Percentiles rank a stretch among this genome's conserved stretches.
Evolutionary conservation across 75 land plant species (phyloP).

Genomic region (Cunninghamia lanceolata): DNA sequence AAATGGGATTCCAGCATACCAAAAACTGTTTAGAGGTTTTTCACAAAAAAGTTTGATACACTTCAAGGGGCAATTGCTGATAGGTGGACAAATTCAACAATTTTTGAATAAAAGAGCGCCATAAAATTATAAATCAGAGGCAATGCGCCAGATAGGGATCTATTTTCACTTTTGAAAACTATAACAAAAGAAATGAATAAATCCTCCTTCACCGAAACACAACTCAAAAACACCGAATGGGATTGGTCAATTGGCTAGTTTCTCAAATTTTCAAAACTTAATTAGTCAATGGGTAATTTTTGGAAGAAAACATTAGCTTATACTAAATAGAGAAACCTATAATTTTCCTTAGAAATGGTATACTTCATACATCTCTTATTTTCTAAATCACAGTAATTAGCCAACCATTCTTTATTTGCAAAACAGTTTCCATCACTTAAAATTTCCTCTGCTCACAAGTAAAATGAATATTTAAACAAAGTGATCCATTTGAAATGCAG

Average conservation of each 20-base stretch:
- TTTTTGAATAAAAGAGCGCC: background rate
- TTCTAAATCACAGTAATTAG: background rate
- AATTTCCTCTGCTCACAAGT: background rate
- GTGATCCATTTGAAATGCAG: background rate
- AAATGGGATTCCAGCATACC: background rate
- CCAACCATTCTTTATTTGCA: background rate
- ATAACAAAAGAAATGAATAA: background rate
- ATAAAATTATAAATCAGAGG: background rate
- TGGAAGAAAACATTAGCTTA: background rate
- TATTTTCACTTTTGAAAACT: background rate
- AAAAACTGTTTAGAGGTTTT: background rate
- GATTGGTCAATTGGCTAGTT: background rate
- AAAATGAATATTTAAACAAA: background rate
- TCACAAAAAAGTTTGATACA: background rate
- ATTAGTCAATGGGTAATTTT: background rate
- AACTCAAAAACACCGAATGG: background rate
- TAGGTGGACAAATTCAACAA: background rate
- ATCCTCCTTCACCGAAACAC: background rate
- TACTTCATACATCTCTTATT: background rate
- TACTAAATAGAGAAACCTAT: background rate
- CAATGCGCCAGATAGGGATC: background rate
- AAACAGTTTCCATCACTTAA: background rate
- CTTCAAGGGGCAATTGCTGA: background rate
- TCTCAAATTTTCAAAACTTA: background rate
- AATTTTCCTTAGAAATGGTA: background rate